Evolutionary conservation across 345 rosid species (phyloP), one percentile per base, ranked within the genome.

Genomic region (Leavenworthia alabamica): DNA sequence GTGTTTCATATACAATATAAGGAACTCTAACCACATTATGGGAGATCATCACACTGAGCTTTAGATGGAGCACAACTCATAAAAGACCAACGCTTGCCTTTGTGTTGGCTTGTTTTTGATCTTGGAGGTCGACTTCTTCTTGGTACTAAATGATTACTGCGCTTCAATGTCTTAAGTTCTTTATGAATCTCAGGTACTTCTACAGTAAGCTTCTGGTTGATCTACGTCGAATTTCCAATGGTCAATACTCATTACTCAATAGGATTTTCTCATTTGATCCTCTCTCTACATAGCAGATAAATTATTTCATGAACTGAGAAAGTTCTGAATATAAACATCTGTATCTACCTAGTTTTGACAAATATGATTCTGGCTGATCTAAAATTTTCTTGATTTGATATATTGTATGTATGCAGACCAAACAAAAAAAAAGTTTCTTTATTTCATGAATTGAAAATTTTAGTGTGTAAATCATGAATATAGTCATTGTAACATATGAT

Each of bases 221-320:
- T 82, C 83, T 82, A 74, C 70, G 71, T 56, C 74, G 70, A 75
- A 66, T 77, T 77, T 59, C 73, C 60, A 71, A 66, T 56, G 23
- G 67, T 69, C 49, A 69, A 69, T 69, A 61, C 67, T n/a, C n/a
- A n/a, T n/a, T n/a, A n/a, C n/a, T 78, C 76, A 75, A 47, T 20
- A 54, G 11, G 62, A 62, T 55, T 71, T 62, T 63, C 59, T 71
- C 75, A 56, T 39, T 56, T 42, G 20, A 39, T 64, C 60, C 32
- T 41, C 40, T 48, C 2, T 64, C 65, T 71, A 71, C 75, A 71
- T 39, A 13, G 52, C 62, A 45, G 33, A 68, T 15, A 62, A 56
- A 55, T 57, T 15, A 6, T 36, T 35, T 35, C 62, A 69, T 27
- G 20, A 61, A 62, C 53, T 62, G 45, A 47, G 58, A 62, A 62